These are phyloP conservation scores for Apiospora arundinis DNA, from an alignment of 2,329 filamentous ascomycete genomes.

Conservation along the genomic window DNA sequence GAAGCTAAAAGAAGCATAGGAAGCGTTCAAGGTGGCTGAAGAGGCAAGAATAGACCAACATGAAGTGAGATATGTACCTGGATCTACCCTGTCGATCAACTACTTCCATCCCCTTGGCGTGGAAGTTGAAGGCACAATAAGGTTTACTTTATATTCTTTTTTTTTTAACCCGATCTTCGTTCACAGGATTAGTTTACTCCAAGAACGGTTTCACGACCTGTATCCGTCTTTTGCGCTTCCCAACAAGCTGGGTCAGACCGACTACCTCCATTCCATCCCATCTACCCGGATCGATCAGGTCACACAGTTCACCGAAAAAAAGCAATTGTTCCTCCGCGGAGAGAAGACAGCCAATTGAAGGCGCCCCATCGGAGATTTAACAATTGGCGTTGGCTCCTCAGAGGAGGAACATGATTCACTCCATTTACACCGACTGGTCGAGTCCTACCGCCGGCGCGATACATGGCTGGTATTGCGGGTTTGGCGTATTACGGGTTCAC, in stretches of 20 bases:
- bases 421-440: background rate
- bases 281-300: background rate
- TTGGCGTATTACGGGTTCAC: background rate
- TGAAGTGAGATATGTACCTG: background rate
- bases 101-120: background rate
- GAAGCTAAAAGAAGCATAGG: background rate
- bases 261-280: background rate
- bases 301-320: background rate
- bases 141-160: background rate
- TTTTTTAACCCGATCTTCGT: background rate
- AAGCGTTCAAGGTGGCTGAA: background rate
- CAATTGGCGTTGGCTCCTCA: background rate
- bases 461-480: background rate
- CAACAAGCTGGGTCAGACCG: slow-evolving; percentile 10
- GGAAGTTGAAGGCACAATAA: slow-evolving; percentile 16
- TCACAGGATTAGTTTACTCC: background rate
- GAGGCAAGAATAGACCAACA: background rate
- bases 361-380: background rate
- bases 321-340: background rate
- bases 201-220: background rate
- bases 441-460: background rate
- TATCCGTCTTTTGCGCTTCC: slow-evolving; percentile 1
- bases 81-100: background rate
- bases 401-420: background rate
- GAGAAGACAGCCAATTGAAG: background rate